A percentile compares a stretch with the other conserved stretches of the same genome.
phyloP scores from a whole-genome alignment of 768 basidiomycete species.

The Plicaturopsis crispa region DNA sequence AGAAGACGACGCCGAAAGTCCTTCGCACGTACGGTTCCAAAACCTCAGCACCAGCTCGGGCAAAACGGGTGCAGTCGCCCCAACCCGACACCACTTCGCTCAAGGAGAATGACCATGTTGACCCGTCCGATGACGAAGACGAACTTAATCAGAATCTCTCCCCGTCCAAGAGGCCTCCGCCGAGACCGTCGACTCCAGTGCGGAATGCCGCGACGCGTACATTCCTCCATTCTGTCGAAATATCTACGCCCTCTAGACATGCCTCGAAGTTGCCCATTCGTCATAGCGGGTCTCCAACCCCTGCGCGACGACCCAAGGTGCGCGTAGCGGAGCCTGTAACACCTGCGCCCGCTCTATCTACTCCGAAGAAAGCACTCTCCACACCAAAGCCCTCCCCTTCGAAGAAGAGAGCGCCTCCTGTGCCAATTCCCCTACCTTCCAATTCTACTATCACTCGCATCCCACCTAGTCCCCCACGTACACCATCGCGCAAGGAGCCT shows the following conservation, averaged over 20 bases:
- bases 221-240: conserved; percentile 23
- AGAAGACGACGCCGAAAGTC: too few relatives aligned
- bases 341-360: too few relatives aligned
- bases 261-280: background rate
- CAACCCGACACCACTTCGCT: background rate
- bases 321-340: too few relatives aligned
- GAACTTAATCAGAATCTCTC: conserved; percentile 23
- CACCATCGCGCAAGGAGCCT: background rate
- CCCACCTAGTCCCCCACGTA: conserved; percentile 8
- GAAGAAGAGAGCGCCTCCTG: too few relatives aligned
- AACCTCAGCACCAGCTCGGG: too few relatives aligned
- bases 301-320: too few relatives aligned
- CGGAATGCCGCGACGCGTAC: conserved; percentile 10
- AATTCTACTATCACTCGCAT: conserved; percentile 11
- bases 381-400: too few relatives aligned
- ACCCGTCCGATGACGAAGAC: conserved; percentile 15
- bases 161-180: conserved; percentile 3
- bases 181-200: too few relatives aligned
- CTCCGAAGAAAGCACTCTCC: too few relatives aligned
- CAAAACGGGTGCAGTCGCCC: background rate
- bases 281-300: too few relatives aligned
- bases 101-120: background rate
- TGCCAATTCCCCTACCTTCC: conserved; percentile 7
- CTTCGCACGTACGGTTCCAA: too few relatives aligned
- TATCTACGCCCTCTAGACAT: conserved; percentile 15